Base-by-base conservation (phyloP, 2,329 filamentous ascomycete species). In the Colletotrichum simmondsii region DNA sequence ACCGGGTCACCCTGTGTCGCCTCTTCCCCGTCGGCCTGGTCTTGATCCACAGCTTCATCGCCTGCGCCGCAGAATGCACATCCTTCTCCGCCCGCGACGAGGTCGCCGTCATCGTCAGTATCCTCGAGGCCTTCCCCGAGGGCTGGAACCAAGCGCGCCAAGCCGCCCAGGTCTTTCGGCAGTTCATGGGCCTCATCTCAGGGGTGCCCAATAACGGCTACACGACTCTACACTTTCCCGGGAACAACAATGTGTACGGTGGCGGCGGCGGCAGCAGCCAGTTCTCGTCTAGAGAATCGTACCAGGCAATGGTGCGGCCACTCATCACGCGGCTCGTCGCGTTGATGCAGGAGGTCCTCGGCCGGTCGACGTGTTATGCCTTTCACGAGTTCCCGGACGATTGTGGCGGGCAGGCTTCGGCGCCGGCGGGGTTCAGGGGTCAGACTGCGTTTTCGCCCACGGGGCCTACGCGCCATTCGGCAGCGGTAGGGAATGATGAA, bases 1-100 rank as follows among this genome's bases (percentile, higher is more conserved):
- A 86, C 71, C 81, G 81, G 24, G 79, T 85, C 2, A 85, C 84
- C 0, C 75, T 86, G 2, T 84, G 80, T 66, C 81, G 85, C 2
- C 71, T 84, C 3, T 77, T 85, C 6, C 82, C 84, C 10, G 79
- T 84, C 12, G 79, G 79, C 2, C 65, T 84, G 10, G 75, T 85
- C 6, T 71, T 85, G n/a, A 77, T 85, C 73, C 81, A 83, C 71
- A 78, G 77, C 68, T 73, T 85, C 46, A 77, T 85, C 73, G 81
- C 82, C 70, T 78, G 77, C 65, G 76, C 74, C 8, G 72, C 71
- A 6, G 75, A 75, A 8, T 71, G 71, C 54, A 35, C 75, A 1
- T 73, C 81, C 1, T 80, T 80, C 53, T 75, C 78, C 0, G 79
- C 79, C 7, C 77, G 79, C 4, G 82, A 84, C n/a, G 83, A 83